A percentile compares a stretch with the other conserved stretches of the same genome.
Conservation (phyloP, 805 yeast species). For the Sporopachydermia quercuum region DNA sequence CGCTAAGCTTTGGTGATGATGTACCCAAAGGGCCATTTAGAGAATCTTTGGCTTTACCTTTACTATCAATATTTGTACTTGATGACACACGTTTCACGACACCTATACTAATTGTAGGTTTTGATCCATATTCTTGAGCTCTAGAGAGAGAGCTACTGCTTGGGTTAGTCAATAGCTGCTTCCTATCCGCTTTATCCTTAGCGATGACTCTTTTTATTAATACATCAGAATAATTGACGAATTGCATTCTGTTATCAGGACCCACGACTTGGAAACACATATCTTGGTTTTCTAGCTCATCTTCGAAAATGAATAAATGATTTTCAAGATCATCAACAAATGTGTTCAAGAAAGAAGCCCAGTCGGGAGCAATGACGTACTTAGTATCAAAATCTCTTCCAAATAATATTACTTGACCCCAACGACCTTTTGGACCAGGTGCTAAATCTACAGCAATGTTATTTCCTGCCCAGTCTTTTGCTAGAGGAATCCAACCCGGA, state of each 20-base stretch:
- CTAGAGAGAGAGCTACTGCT: constrained; percentile 1
- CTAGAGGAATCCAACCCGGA: constrained; percentile 62
- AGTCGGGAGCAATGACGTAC: constrained; percentile 51
- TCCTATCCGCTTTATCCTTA: background rate
- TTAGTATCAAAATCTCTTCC: constrained; percentile 75
- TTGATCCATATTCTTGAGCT: constrained; percentile 1
- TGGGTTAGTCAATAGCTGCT: constrained; percentile 1
- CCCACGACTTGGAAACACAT: constrained; percentile 49
- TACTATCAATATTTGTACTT: background rate
- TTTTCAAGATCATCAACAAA: constrained; percentile 60
- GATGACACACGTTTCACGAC: background rate
- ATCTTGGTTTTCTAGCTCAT: constrained; percentile 20
- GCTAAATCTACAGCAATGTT: constrained; percentile 63
- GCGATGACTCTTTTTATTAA: constrained; percentile 21
- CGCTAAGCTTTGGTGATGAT: background rate
- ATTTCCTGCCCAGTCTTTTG: constrained; percentile 64
- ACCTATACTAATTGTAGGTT: background rate
- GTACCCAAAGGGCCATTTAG: background rate
- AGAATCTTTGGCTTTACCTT: background rate
- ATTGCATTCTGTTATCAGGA: constrained; percentile 37
- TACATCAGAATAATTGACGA: constrained; percentile 25
- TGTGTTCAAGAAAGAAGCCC: constrained; percentile 58
- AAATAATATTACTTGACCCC: constrained; percentile 66
- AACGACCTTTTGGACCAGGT: constrained; percentile 44
- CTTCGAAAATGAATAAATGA: constrained; percentile 51